phyloP scores from a whole-genome alignment of 192 early-diverging fungal genomes.

The Geosiphon pyriformis region DNA sequence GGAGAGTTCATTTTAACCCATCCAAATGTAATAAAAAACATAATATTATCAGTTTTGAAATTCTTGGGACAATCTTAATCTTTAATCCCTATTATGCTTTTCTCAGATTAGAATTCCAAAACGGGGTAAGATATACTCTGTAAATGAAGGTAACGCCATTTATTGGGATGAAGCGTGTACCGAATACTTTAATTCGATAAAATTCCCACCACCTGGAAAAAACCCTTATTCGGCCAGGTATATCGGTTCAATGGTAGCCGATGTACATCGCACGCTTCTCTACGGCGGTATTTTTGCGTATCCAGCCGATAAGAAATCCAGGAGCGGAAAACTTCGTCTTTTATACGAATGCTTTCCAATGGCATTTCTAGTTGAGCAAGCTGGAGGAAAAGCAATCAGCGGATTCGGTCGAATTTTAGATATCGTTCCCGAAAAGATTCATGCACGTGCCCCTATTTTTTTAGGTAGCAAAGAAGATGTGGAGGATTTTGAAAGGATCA shows the following conservation, averaged over 20 bases:
- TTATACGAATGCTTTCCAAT: conserved; percentile 99
- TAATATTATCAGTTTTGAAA: no score
- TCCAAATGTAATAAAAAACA: conserved; percentile 76
- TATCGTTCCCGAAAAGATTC: conserved; percentile 79
- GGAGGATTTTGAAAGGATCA: conserved; percentile 61
- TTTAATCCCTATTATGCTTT: conserved; percentile 6
- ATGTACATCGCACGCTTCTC: conserved; percentile 92
- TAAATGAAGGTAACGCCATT: conserved; percentile 95
- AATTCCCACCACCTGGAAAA: conserved; percentile 73
- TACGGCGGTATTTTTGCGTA: conserved; percentile 92
- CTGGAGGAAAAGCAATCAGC: conserved; percentile 89
- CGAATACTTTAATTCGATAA: conserved; percentile 85
- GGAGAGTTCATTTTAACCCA: conserved; percentile 99
- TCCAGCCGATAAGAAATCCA: conserved; percentile 71
- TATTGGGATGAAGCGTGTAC: conserved; percentile 84
- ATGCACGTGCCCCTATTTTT: conserved; percentile 87
- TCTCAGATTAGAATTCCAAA: conserved; percentile 61
- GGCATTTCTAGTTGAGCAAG: conserved; percentile 89
- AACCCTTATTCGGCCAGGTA: conserved; percentile 92
- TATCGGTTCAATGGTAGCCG: conserved; percentile 98
- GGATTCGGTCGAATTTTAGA: conserved; percentile 80
- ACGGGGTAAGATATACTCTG: conserved; percentile 94
- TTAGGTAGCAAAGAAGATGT: conserved; percentile 90
- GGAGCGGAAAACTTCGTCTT: conserved; percentile 88
- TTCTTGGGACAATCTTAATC: no score